Conservation (phyloP, 1,139 yeast genomes). For the Sugiyamaella paludigena region DNA sequence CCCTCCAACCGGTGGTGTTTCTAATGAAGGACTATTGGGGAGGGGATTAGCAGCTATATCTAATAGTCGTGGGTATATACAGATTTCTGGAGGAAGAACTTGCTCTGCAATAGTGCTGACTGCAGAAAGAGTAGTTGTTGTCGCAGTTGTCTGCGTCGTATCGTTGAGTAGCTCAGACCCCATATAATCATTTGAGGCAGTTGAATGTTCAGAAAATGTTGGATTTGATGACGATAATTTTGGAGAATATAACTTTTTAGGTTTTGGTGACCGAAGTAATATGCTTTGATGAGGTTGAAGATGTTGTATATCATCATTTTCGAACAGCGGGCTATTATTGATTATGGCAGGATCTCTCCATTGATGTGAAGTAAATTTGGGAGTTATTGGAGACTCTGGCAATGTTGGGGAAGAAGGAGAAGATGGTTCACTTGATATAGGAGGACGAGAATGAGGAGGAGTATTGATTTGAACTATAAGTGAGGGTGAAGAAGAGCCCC, state of each 20-base stretch:
- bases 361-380: neutral
- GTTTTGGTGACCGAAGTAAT: too few species aligned
- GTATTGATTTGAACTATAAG: neutral
- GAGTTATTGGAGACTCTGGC: constrained; percentile 14
- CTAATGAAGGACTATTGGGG: neutral
- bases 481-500: neutral
- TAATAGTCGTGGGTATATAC: constrained; percentile 4
- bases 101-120: too few species aligned
- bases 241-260: too few species aligned
- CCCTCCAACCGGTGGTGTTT: neutral
- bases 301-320: neutral
- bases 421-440: neutral
- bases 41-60: constrained; percentile 4
- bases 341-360: constrained; percentile 5
- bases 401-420: constrained; percentile 8
- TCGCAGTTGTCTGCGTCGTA: too few species aligned
- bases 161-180: too few species aligned
- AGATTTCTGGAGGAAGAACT: neutral
- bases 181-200: too few species aligned
- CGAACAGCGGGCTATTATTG: neutral
- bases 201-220: too few species aligned
- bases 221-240: too few species aligned
- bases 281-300: too few species aligned
- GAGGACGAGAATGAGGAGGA: neutral
- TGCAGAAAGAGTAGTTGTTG: too few species aligned